Base-by-base conservation (phyloP, 2,329 filamentous ascomycete species). In the Alternaria atra region DNA sequence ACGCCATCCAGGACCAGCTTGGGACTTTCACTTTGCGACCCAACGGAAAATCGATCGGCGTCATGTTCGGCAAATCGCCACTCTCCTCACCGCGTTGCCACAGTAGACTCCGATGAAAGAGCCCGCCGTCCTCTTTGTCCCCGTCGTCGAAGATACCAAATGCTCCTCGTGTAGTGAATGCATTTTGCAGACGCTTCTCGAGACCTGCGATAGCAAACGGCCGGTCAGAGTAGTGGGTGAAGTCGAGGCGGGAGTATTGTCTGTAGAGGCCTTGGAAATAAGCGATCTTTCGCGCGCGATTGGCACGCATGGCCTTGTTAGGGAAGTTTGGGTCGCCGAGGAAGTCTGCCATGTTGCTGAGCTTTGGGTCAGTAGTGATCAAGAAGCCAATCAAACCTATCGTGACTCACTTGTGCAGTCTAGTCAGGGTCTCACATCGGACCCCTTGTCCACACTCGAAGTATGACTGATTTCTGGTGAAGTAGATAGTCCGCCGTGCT, bases 151-250 rank as follows among this genome's bases (percentile, higher is more conserved):
- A 77, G 2, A 80, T 53, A 0, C 80, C 79, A 39, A 66, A 77
- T 0, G 67, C 73, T 2, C 75, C 79, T 5, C 47, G 55, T 0
- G 69, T 67, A 0, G 57, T 35, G 4, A 79, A 66, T 0, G 65
- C 64, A 0, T 23, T 23, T 1, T 71, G 50, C 1, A 80, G 58
- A 0, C 75, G 67, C 8, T 69, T 69, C 42, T 80, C 69, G 0
- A 81, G 65, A 0, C 76, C 79, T 1, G 59, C 63, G 0, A 80
- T 75, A 0, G 76, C 77, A 1, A 75, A 30, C 0, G 77, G 72
- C 0, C 77, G 69, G 44, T 80, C 78, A 1, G 37, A 20, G 0
- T 48, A 23, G 1, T 17, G 8, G 0, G 39, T 39, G 0, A 78
- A 68, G 0, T 46, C 62, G 0, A 80, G 68, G 0, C 69, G 61